A percentile compares a stretch with the other conserved stretches of the same genome.
Conservation (phyloP, 2,329 filamentous ascomycete genomes). For the Ophiostoma quercus region DNA sequence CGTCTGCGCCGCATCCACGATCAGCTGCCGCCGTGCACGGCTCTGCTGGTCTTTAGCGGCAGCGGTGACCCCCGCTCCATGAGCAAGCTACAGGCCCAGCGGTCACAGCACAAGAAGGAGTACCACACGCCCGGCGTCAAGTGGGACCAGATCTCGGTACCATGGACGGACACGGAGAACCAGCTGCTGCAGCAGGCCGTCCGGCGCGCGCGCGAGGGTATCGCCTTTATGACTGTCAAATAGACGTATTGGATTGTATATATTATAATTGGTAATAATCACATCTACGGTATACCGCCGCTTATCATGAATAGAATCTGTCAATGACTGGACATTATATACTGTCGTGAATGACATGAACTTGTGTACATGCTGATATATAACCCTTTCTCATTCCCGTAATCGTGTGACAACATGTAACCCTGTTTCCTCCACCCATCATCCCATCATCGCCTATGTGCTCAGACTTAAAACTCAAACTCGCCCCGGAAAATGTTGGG, state of each 20-base stretch:
- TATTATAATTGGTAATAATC: neutral
- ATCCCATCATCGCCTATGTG: conserved; percentile 35
- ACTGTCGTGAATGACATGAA: neutral
- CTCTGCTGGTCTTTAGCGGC: conserved; percentile 59
- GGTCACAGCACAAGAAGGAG: conserved; percentile 57
- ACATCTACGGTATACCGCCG: neutral
- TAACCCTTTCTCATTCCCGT: neutral
- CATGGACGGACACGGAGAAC: conserved; percentile 63
- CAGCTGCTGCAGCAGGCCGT: conserved; percentile 57
- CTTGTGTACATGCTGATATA: neutral
- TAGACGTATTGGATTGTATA: neutral
- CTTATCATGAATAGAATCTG: neutral
- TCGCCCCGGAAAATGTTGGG: conserved; percentile 82
- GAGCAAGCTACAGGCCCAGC: conserved; percentile 56
- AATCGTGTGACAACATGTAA: neutral
- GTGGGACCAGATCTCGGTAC: conserved; percentile 61
- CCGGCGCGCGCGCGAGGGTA: conserved; percentile 53
- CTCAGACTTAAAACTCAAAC: conserved; percentile 66
- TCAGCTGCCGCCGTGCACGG: conserved; percentile 59
- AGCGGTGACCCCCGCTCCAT: conserved; percentile 64
- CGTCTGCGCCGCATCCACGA: conserved; percentile 54
- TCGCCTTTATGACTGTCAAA: conserved; percentile 62
- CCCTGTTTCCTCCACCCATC: neutral
- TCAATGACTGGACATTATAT: neutral
- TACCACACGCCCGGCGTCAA: conserved; percentile 59